Percentiles rank a stretch among this genome's conserved stretches.
Evolutionary conservation across 305 asterid genomes (phyloP).

Genomic region (Lippia alba): DNA sequence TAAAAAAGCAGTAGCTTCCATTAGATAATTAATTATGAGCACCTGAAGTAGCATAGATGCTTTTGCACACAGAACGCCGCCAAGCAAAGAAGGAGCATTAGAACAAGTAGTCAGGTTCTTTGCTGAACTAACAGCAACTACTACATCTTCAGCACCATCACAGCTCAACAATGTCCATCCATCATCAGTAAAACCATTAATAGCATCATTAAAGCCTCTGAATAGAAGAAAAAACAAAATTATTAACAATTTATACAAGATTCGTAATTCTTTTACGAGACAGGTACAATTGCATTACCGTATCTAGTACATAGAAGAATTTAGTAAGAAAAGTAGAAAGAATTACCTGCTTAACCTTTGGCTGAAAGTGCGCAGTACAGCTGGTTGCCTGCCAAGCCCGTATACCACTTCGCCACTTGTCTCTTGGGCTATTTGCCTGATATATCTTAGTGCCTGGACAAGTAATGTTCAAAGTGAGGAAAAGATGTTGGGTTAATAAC

Average conservation of each 20-base stretch:
- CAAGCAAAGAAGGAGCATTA: constrained; percentile 50
- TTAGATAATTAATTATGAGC: background rate
- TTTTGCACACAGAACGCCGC: constrained; percentile 78
- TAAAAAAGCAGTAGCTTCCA: background rate
- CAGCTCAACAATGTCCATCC: constrained; percentile 76
- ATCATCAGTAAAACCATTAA: constrained; percentile 75
- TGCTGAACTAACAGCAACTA: constrained; percentile 61
- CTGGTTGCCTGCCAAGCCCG: constrained; percentile 95
- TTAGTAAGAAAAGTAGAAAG: background rate
- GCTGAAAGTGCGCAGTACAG: constrained; percentile 91
- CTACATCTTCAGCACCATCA: constrained; percentile 72
- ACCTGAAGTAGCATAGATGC: constrained; percentile 89
- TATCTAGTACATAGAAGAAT: background rate
- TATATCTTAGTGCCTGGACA: constrained; percentile 74
- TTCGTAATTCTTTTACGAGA: background rate
- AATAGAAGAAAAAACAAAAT: constrained; percentile 7
- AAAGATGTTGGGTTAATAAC: background rate
- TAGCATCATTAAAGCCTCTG: constrained; percentile 86
- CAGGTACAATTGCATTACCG: background rate
- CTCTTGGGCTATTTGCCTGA: constrained; percentile 93
- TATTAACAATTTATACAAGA: background rate
- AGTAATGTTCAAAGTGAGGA: background rate
- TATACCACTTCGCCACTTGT: constrained; percentile 87
- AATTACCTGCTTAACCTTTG: constrained; percentile 91
- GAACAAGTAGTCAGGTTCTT: constrained; percentile 50